Base-by-base conservation (phyloP, 177 flowering plant genomes). In the Vitis hybrid region DNA sequence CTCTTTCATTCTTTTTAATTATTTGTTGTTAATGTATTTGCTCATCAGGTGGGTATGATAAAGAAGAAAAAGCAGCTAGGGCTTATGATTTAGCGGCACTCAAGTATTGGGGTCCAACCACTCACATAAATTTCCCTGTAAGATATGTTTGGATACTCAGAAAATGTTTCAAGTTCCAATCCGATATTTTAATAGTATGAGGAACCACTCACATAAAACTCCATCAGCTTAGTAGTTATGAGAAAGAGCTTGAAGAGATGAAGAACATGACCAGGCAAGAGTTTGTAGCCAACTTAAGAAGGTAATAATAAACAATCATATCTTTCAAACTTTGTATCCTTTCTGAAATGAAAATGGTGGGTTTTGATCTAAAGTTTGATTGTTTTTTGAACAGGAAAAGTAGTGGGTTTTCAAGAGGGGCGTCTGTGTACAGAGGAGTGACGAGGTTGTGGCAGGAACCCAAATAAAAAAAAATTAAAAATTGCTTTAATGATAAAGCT, bases 321-420 rank as follows among this genome's bases (percentile, higher is more conserved):
- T 48, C 3, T 7, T 14, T 22, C 49, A 49, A 22, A 8, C 2
- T 65, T 14, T 58, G 2, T 39, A 52, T 20, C 31, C 22, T 48
- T 51, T 33, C 55, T 60, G 39, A 26, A 26, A 26, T 2, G 16
- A 51, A 51, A 56, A 48, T 51, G 19, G 51, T 48, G 8, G 16
- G 56, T n/a, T 58, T 18, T 12, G 8, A 5, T 6, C 8, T 39
- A 39, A 39, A 59, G 29, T 7, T 7, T 69, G n/a, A 62, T 60
- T 22, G 14, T 65, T 14, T 51, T 75, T 69, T 69, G 48, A 12
- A 33, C 86, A 87, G 98, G 90, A 92, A 92, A 80, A 94, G 98
- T 79, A 92, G 98, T 83, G 98, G 98, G 39, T 94, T 94, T 77
- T 94, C 98, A 72, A 92, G 98, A 75, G 98, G 98, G 52, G 98